Percentiles rank a stretch among this genome's conserved stretches.
Evolutionary conservation across 129 eudicot species (phyloP).

Genomic region (Heracleum sosnowskyi): DNA sequence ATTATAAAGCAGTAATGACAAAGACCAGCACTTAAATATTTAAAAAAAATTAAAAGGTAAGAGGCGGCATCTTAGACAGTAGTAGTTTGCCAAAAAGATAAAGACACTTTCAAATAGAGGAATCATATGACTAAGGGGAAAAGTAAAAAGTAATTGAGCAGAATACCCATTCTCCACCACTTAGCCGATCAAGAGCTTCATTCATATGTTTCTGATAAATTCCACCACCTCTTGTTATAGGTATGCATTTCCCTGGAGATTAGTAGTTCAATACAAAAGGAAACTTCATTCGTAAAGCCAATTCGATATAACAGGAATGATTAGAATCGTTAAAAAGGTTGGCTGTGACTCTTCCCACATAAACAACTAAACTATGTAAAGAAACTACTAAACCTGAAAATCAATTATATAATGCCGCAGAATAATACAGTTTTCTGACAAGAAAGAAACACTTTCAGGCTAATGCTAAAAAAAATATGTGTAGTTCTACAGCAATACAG

Average conservation of each 20-base stretch:
- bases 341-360: not conserved
- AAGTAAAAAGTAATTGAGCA: slow-evolving; percentile 5
- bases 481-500: not conserved
- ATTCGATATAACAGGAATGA: slow-evolving; percentile 1
- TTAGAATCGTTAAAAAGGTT: not conserved
- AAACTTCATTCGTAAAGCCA: slow-evolving; percentile 1
- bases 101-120: not conserved
- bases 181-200: slow-evolving; percentile 91
- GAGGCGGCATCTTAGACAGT: not conserved
- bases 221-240: slow-evolving; percentile 95
- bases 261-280: not conserved
- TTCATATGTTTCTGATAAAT: slow-evolving; percentile 88
- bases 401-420: not conserved
- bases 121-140: not conserved
- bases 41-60: not conserved
- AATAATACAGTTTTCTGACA: not conserved
- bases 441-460: not conserved
- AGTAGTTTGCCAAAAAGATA: not conserved
- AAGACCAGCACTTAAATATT: not conserved
- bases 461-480: not conserved
- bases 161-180: slow-evolving; percentile 84
- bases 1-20: not conserved
- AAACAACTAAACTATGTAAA: too few species aligned
- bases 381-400: not conserved
- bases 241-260: slow-evolving; percentile 92